Base-by-base conservation (phyloP, 495 filamentous ascomycete genomes). In the Penicillium arizonense region DNA sequence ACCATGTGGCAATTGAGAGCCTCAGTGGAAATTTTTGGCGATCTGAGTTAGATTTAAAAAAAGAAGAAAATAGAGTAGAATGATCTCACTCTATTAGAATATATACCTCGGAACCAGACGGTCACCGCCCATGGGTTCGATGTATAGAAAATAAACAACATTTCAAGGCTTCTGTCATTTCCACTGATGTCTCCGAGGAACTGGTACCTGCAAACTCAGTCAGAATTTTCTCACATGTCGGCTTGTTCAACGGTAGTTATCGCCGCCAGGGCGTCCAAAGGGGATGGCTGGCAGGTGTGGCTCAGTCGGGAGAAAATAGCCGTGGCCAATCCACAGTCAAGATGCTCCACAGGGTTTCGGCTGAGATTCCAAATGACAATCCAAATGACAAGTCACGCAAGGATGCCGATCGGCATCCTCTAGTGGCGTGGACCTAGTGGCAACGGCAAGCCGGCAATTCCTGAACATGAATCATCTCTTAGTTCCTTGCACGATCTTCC, bases 221-320 rank as follows among this genome's bases (percentile, higher is more conserved):
- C 46, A 55, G 53, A 55, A 23, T 55, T 55, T 55, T 55, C 46
- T n/a, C n/a, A 26, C 34, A 39, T 23, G 23, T 52, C 34, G n/a
- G 35, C 23, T 40, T 35, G 44, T 47, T 44, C 48, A 48, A 54
- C 32, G 26, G 33, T 53, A 36, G 12, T 12, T 26, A 23, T 30
- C 16, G 35, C 46, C 23, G 10, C 13, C 14, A 39, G 28, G 23
- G 28, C 28, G 28, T 10, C 8, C 18, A 47, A 18, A 32, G 24
- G 45, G 26, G 4, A 48, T 41, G 33, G 30, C 35, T 34, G 32
- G 41, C 48, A 50, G 41, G 11, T 49, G 48, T 50, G 48, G 48
- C 48, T 35, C 20, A 26, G 39, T 26, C 39, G 35, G 35, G 30
- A 30, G 9, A 18, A 16, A 11, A 14, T 9, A 12, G 11, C 18